Percentiles rank a stretch among this genome's conserved stretches.
phyloP scores from a whole-genome alignment of 2,329 filamentous ascomycete species.

The Phaeoacremonium minimum region DNA sequence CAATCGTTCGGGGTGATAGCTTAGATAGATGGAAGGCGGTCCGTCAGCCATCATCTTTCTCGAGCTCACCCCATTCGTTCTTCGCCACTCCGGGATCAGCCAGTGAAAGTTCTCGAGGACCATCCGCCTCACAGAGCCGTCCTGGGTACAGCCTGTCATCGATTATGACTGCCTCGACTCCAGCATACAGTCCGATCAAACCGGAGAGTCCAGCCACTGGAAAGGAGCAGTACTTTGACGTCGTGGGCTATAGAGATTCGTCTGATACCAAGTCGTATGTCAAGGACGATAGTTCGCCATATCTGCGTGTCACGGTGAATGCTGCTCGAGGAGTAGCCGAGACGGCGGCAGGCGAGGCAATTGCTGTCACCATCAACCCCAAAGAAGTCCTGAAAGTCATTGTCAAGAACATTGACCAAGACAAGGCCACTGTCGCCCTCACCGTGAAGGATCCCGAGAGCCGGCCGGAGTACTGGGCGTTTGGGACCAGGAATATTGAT shows the following conservation, averaged over 20 bases:
- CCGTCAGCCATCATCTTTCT: slow-evolving; percentile 1
- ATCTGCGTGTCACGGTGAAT: slow-evolving; percentile 6
- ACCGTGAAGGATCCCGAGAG: slow-evolving; percentile 5
- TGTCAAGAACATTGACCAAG: not conserved
- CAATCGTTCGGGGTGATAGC: slow-evolving; percentile 1
- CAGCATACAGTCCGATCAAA: not conserved
- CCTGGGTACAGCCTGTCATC: not conserved
- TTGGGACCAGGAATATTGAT: slow-evolving; percentile 5
- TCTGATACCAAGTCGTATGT: too few species aligned
- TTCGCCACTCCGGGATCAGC: not conserved
- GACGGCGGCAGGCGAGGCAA: not conserved
- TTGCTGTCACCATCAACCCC: slow-evolving; percentile 5
- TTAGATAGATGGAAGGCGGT: slow-evolving; percentile 4
- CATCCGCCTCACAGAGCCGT: too few species aligned
- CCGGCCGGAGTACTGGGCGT: slow-evolving; percentile 3
- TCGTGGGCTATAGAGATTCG: not conserved
- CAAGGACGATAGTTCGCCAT: not conserved
- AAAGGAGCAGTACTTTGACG: not conserved
- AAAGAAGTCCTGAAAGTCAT: not conserved
- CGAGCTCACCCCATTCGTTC: not conserved
- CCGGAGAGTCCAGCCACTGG: not conserved
- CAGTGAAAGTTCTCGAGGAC: too few species aligned
- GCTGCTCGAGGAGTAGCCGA: slow-evolving; percentile 4
- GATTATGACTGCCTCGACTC: not conserved
- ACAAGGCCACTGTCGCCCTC: not conserved